Evolutionary conservation across 2,329 filamentous ascomycete species (phyloP).

Genomic region (Onygenales sp.): DNA sequence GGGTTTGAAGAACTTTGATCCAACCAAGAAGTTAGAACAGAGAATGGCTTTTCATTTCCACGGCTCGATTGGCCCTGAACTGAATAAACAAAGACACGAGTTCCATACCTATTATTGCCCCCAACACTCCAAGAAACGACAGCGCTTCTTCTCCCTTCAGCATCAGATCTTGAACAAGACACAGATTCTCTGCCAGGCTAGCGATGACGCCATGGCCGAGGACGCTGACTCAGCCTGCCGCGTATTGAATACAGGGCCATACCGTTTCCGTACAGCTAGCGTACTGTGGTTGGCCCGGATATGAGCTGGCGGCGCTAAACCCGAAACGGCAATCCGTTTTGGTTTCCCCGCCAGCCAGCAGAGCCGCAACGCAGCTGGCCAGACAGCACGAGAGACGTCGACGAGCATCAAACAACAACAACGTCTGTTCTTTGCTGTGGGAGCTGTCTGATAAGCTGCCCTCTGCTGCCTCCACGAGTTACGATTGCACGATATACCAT

Average conservation of each 20-base stretch:
- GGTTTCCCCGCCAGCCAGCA: constrained; percentile 15
- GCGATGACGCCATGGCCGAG: background rate
- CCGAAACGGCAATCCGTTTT: constrained; percentile 33
- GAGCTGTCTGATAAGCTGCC: background rate
- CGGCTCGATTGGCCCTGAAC: too few relatives aligned
- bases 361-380: constrained; percentile 8
- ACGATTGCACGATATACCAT: background rate
- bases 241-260: background rate
- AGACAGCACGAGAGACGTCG: background rate
- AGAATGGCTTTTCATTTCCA: too few relatives aligned
- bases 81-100: too few relatives aligned
- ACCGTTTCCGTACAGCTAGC: background rate
- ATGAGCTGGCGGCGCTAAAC: constrained; percentile 31
- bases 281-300: constrained; percentile 27
- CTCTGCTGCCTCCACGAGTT: background rate
- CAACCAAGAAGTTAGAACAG: too few relatives aligned
- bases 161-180: background rate
- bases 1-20: too few relatives aligned
- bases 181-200: background rate
- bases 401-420: background rate
- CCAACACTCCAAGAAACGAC: too few relatives aligned
- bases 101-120: too few relatives aligned
- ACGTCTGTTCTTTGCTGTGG: background rate
- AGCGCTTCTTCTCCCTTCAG: too few relatives aligned
- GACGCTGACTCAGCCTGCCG: background rate